A percentile compares a stretch with the other conserved stretches of the same genome.
These are phyloP conservation scores for Botrytis squamosa DNA, from an alignment of 2,329 filamentous ascomycete genomes.

Conservation along the genomic window DNA sequence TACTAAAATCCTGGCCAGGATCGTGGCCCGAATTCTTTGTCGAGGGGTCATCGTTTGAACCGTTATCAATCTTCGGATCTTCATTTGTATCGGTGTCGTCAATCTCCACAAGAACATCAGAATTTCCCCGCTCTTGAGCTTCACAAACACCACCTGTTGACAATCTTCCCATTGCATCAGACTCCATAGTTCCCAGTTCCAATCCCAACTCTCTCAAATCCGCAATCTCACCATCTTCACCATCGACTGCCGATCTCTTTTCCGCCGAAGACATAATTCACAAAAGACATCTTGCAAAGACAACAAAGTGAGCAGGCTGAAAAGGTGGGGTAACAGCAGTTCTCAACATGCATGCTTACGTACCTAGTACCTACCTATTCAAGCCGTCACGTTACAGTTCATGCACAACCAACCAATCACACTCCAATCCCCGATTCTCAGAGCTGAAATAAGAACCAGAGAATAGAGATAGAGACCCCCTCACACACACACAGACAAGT, in stretches of 20 bases:
- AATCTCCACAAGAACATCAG: neutral
- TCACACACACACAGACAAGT: no score
- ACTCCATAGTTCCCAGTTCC: neutral
- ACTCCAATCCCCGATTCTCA: neutral
- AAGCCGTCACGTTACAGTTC: neutral
- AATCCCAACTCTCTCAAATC: fast-evolving
- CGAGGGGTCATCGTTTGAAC: no score
- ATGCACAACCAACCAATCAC: neutral
- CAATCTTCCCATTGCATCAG: neutral
- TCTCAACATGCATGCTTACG: neutral
- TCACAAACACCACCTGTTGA: neutral
- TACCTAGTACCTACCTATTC: neutral
- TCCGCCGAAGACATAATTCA: neutral
- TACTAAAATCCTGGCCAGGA: neutral
- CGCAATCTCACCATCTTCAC: neutral
- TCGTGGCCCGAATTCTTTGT: fast-evolving
- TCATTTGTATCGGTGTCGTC: neutral
- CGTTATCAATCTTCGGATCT: neutral
- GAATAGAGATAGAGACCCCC: no score
- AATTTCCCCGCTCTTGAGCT: neutral
- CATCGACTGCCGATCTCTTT: neutral
- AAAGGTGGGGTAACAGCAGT: neutral
- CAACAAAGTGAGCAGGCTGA: no score
- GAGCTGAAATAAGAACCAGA: neutral
- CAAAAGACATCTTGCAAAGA: no score